Evolutionary conservation across 2,329 filamentous ascomycete species (phyloP).

Genomic region (Clarireedia monteithiana): DNA sequence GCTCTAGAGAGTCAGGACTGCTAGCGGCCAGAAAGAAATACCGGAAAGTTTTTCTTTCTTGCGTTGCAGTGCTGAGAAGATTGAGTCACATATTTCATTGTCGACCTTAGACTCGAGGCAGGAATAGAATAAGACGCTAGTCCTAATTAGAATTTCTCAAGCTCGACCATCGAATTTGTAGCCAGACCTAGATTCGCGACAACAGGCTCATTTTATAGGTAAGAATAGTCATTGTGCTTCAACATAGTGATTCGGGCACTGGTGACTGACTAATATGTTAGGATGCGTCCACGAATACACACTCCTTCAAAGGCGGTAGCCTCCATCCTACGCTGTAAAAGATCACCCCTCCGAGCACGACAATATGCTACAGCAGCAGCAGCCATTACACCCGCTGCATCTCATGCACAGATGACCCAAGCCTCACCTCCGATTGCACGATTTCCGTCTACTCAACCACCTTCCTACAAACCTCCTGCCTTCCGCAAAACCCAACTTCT

Average conservation of each 20-base stretch:
- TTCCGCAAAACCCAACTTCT: conserved; percentile 85
- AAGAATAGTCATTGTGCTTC: conserved; percentile 3
- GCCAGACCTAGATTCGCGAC: not conserved
- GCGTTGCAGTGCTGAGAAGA: not conserved
- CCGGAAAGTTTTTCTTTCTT: not conserved
- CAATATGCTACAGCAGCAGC: conserved; percentile 43
- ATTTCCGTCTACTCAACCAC: conserved; percentile 65
- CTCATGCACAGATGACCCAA: conserved; percentile 40
- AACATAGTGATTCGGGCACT: not conserved
- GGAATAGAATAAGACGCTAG: conserved; percentile 7
- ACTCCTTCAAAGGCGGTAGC: conserved; percentile 25
- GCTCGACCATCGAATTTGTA: conserved; percentile 1
- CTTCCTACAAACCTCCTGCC: conserved; percentile 78
- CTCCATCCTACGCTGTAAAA: conserved; percentile 29
- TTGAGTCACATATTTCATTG: conserved; percentile 2
- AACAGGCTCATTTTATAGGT: conserved; percentile 10
- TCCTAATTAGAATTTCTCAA: conserved; percentile 20
- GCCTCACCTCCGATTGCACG: conserved; percentile 31
- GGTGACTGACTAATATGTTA: conserved; percentile 11
- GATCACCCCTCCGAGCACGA: conserved; percentile 30
- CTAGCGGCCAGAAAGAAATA: not conserved
- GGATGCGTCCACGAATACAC: conserved; percentile 44
- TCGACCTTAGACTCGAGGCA: not conserved
- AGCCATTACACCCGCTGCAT: conserved; percentile 39
- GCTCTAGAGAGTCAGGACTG: not conserved